phyloP scores from a whole-genome alignment of 345 rosid species.

The Dovyalis caffra region DNA sequence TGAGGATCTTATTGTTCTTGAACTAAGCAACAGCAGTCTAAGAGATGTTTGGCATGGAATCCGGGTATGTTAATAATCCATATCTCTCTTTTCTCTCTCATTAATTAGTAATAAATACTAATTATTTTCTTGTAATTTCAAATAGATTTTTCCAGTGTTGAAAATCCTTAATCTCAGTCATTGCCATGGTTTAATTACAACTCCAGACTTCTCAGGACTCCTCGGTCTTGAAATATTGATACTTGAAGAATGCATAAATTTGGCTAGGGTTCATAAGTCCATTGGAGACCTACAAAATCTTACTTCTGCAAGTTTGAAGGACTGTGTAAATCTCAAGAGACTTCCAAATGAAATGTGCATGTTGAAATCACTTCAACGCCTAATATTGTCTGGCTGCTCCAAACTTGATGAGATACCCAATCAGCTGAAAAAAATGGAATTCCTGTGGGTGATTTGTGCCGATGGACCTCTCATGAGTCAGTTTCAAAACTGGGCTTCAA shows the following conservation, averaged over 20 bases:
- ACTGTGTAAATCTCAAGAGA: conserved; percentile 21
- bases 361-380: conserved; percentile 15
- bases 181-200: conserved; percentile 13
- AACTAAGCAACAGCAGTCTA: neutral
- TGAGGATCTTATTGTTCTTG: neutral
- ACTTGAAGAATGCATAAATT: conserved; percentile 24
- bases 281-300: conserved; percentile 19
- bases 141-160: conserved; percentile 25
- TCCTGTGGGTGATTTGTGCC: conserved; percentile 19
- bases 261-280: conserved; percentile 27
- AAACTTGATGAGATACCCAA: conserved; percentile 4
- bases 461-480: conserved; percentile 1
- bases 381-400: conserved; percentile 26
- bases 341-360: conserved; percentile 11
- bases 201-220: conserved; percentile 24
- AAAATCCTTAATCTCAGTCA: conserved; percentile 32
- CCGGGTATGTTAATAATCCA: conserved; percentile 3
- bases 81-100: neutral
- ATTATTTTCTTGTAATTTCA: neutral
- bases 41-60: conserved; percentile 1
- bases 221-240: conserved; percentile 30
- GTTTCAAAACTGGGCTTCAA: neutral
- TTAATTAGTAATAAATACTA: neutral
- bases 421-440: conserved; percentile 16
- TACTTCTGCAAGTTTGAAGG: conserved; percentile 12